These are phyloP conservation scores for Hypomontagnella submonticulosa DNA, from an alignment of 495 filamentous ascomycete species.

Conservation along the genomic window DNA sequence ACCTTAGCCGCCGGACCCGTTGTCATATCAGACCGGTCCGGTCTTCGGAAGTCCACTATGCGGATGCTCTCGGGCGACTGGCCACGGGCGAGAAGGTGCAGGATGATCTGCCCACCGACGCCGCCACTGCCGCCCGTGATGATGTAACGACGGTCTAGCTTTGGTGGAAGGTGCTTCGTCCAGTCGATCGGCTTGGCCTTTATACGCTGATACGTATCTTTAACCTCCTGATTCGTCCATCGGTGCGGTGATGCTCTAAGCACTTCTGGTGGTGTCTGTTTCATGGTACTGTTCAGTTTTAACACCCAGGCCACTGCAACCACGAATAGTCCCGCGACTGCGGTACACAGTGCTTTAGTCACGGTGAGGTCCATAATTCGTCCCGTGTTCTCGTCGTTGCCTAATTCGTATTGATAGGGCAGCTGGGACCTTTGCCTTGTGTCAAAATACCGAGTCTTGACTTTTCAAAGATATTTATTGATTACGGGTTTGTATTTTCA, in stretches of 20 bases:
- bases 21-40: constrained; percentile 54
- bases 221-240: constrained; percentile 64
- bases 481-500: too few relatives aligned
- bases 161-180: constrained; percentile 61
- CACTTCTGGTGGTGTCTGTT: constrained; percentile 58
- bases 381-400: not conserved
- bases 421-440: too few relatives aligned
- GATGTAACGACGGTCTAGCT: constrained; percentile 65
- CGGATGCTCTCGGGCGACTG: constrained; percentile 65
- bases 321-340: constrained; percentile 32
- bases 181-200: constrained; percentile 60
- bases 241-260: constrained; percentile 56
- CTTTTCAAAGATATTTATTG: too few relatives aligned
- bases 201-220: constrained; percentile 59
- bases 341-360: constrained; percentile 13
- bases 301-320: constrained; percentile 58
- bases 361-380: constrained; percentile 35
- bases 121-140: constrained; percentile 69
- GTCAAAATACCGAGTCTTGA: too few relatives aligned
- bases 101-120: constrained; percentile 66
- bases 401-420: too few relatives aligned
- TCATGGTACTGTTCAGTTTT: constrained; percentile 64
- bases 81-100: constrained; percentile 65
- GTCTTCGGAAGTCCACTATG: constrained; percentile 62
- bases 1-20: constrained; percentile 53